A percentile compares a stretch with the other conserved stretches of the same genome.
phyloP scores from a whole-genome alignment of 768 basidiomycete genomes.

The Hericium coralloides region DNA sequence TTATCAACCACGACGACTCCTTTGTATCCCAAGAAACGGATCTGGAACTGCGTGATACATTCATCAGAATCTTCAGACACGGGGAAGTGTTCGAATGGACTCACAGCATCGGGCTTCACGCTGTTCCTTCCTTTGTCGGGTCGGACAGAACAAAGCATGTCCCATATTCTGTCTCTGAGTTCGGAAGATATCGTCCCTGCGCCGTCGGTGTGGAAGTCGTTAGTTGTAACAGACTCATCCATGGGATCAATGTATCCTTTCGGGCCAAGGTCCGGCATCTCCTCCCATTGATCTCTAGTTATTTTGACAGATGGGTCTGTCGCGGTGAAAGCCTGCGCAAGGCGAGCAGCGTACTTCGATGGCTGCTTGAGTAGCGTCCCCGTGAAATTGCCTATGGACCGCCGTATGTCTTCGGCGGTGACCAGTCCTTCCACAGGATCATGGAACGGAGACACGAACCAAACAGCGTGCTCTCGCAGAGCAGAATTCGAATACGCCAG shows the following conservation, averaged over 20 bases:
- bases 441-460: slow-evolving; percentile 66
- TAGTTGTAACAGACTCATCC: slow-evolving; percentile 14
- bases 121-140: slow-evolving; percentile 20
- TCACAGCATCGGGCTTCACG: slow-evolving; percentile 52
- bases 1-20: slow-evolving; percentile 68
- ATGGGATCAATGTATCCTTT: neutral
- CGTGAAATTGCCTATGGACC: slow-evolving; percentile 59
- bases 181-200: slow-evolving; percentile 69
- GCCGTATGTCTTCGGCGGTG: slow-evolving; percentile 50
- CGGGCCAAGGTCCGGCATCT: slow-evolving; percentile 45
- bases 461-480: slow-evolving; percentile 72
- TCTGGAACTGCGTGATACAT: slow-evolving; percentile 46
- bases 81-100: slow-evolving; percentile 16
- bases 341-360: slow-evolving; percentile 75
- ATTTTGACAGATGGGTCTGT: slow-evolving; percentile 68
- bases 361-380: slow-evolving; percentile 34
- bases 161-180: slow-evolving; percentile 54
- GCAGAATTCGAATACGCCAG: slow-evolving; percentile 77
- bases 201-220: slow-evolving; percentile 61
- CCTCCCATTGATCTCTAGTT: slow-evolving; percentile 46
- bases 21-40: slow-evolving; percentile 74
- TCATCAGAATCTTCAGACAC: neutral
- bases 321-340: slow-evolving; percentile 79
- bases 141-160: slow-evolving; percentile 35
- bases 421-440: slow-evolving; percentile 36